Percentiles rank a stretch among this genome's conserved stretches.
phyloP scores from a whole-genome alignment of 768 basidiomycete genomes.

The Boletus sp. region DNA sequence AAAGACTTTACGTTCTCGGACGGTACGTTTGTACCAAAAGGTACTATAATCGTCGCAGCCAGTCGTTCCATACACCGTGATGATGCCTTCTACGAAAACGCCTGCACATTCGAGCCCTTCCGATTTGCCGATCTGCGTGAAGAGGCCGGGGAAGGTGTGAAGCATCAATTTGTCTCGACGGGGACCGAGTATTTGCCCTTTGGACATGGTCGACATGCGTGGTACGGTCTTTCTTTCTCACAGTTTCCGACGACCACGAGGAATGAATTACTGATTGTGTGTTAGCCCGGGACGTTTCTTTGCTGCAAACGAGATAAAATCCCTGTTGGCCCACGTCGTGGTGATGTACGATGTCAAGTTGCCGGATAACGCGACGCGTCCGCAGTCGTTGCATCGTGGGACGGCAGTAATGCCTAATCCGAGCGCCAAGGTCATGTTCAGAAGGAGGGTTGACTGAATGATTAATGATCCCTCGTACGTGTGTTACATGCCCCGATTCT shows the following conservation, averaged over 20 bases:
- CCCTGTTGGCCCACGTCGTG: constrained; percentile 11
- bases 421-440: no score
- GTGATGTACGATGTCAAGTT: constrained; percentile 5
- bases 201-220: background rate
- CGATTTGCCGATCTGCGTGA: constrained; percentile 3
- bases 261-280: background rate
- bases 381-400: no score
- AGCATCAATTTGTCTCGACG: constrained; percentile 35
- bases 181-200: constrained; percentile 35
- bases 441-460: no score
- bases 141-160: constrained; percentile 36
- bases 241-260: background rate
- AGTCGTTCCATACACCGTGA: constrained; percentile 21
- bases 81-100: constrained; percentile 26
- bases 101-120: constrained; percentile 7
- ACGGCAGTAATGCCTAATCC: no score
- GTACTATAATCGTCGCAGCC: constrained; percentile 23
- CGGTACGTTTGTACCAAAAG: constrained; percentile 37
- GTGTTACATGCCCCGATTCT: background rate
- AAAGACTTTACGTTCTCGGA: constrained; percentile 36
- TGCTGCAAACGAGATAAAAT: constrained; percentile 6
- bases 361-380: no score
- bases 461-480: fast-evolving
- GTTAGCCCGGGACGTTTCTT: constrained; percentile 17
- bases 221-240: background rate